Base-by-base conservation (phyloP, 805 yeast genomes). In the Candida vartiovaarae region DNA sequence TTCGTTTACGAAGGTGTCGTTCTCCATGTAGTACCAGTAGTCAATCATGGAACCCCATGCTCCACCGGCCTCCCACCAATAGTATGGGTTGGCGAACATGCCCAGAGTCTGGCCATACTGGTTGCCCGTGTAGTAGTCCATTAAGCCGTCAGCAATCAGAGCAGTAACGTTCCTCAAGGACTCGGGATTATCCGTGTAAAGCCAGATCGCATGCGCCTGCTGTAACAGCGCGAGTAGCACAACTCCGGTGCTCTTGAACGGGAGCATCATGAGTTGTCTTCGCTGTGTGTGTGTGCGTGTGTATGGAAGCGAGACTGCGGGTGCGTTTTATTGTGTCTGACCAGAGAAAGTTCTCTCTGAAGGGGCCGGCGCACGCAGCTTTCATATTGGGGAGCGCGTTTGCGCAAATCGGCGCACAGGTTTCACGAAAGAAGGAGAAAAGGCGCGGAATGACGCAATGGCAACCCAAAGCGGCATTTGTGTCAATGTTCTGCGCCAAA, bases 51-150 rank as follows among this genome's bases (percentile, higher is more conserved):
- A 57, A 6, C 71, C 71, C 65, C 65, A 72, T 1, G 84, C 88
- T 44, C 85, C 93, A 53, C 95, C 95, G 29, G 93, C 89, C 64
- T 84, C 85, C 95, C 95, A 85, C 95, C 95, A 85, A 67, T 84
- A 85, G 70, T 85, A 85, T 3, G 95, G 95, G 51, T 63, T 52
- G 9, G 75, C 67, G 61, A 85, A 82, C 82, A 77, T 71, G 30
- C 95, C 95, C 11, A 83, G 68, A 20, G 84, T 71, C 34, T 84
- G 82, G 31, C 93, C 95, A 36, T 67, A 61, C 26, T 70, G 62
- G 32, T 58, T 57, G 31, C 89, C 88, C 30, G 74, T 77, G 59
- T 85, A 84, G 65, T 85, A 85, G 66, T 84, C 84, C 69, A 85
- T 69, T 46, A 84, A 66, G 46, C 95, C 95, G 42, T 71, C 63